phyloP scores from a whole-genome alignment of 768 basidiomycete species.

The Auricularia sp. region DNA sequence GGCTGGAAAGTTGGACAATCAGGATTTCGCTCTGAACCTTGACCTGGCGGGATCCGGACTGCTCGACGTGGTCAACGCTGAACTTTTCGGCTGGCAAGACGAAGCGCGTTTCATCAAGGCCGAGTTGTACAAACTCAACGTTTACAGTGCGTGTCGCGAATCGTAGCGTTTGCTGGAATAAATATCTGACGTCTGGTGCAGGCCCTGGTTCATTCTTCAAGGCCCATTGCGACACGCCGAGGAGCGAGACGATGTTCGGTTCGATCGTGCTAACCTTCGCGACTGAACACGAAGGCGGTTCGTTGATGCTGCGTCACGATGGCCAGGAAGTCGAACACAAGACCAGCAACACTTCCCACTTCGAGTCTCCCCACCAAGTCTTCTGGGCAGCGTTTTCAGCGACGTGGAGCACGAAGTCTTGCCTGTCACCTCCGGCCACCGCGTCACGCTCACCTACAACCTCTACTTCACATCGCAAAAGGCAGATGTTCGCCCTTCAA shows the following conservation, averaged over 20 bases:
- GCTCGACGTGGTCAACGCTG: neutral
- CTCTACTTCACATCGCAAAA: slow-evolving; percentile 18
- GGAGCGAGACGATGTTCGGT: slow-evolving; percentile 35
- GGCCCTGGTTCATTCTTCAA: slow-evolving; percentile 40
- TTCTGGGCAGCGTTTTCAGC: slow-evolving; percentile 26
- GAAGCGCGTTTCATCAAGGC: slow-evolving; percentile 12
- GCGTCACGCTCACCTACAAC: slow-evolving; percentile 27
- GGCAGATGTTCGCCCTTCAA: neutral
- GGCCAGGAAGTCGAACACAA: slow-evolving; percentile 15
- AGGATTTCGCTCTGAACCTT: slow-evolving; percentile 12
- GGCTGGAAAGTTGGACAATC: slow-evolving; percentile 18
- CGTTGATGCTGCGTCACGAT: slow-evolving; percentile 27
- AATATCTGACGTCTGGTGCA: slow-evolving; percentile 8
- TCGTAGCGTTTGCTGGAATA: no score
- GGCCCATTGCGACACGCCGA: slow-evolving; percentile 39
- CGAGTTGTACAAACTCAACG: slow-evolving; percentile 38
- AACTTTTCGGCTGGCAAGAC: neutral
- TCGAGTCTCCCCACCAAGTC: neutral
- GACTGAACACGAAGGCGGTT: slow-evolving; percentile 36
- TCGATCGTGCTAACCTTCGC: slow-evolving; percentile 44
- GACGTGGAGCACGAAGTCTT: slow-evolving; percentile 34
- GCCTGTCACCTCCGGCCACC: slow-evolving; percentile 26
- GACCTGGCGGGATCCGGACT: slow-evolving; percentile 4
- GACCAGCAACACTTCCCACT: neutral
- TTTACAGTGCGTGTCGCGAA: slow-evolving; percentile 27